Evolutionary conservation across 2,329 filamentous ascomycete genomes (phyloP), one percentile per base, ranked within the genome.

Genomic region (Colletotrichum camelliae): DNA sequence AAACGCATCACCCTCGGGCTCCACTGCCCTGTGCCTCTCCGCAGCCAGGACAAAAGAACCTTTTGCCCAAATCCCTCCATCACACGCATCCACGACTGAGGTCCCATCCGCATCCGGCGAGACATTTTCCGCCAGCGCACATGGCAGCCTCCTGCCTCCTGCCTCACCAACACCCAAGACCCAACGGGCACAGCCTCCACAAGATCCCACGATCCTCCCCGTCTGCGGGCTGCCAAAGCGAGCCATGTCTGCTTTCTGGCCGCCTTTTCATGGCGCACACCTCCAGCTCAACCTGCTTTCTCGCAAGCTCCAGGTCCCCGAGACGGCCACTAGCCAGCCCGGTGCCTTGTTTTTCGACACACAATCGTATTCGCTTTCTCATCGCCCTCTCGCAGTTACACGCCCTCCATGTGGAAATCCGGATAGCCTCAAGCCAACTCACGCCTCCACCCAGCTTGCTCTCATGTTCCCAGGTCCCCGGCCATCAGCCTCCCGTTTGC

Each of bases 181-280:
- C 73, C 58, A 68, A 75, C 57, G 43, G 70, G 70, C 73, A 75
- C 70, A 75, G 73, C 73, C 73, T 75, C 73, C 73, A 75, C 73
- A 75, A 48, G 24, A 68, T 68, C 35, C 27, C 33, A 57, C 57
- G 70, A 75, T 73, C 64, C 43, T 68, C 57, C 57, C 57, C 70
- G 39, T 48, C 73, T 43, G 57, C 33, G 37, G 57, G n/a, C n/a
- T 37, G n/a, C 66, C 29, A 31, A 33, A 27, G 55, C 52, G 18
- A 62, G 61, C 52, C 55, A 31, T 71, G 66, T 24, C 52, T 62
- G 31, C 61, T 24, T 31, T 27, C 24, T 24, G 18, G 24, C 58
- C 24, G 70, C 29, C 52, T 27, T 37, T 35, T 24, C 33, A 64
- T 39, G 73, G 48, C 61, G 21, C 29, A 31, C 24, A 39, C 61